Base-by-base conservation (phyloP, 2,329 filamentous ascomycete species). In the Endothia cerciana region DNA sequence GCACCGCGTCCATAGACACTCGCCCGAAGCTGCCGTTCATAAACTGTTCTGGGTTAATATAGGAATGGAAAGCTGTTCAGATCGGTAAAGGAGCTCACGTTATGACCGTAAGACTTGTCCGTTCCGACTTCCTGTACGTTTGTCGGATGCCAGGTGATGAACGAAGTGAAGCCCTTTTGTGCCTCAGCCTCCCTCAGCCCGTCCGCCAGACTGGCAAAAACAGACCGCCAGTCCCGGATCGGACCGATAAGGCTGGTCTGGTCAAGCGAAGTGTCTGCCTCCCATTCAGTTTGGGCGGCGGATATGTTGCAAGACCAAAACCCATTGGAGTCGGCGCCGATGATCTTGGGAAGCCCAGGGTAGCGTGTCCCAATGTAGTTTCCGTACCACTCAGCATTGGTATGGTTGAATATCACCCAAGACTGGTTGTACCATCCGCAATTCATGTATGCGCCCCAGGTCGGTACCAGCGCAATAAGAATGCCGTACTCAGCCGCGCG, bases 401-500 rank as follows among this genome's bases (percentile, higher is more conserved):
- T 60, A 28, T 60, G 13, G 58, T 60, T 60, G 58, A 60, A 60
- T 15, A 60, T 60, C 1, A 49, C 3, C 22, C 25, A 60, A 8
- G 58, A 60, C 28, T 19, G 15, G 30, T n/a, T 28, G 13, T 60
- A n/a, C 58, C 58, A 60, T 30, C 58, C 58, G 13, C 58, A 60
- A 28, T 60, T 60, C 25, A 60, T n/a, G 33, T 61, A 61, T 15
- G 59, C 43, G 17, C 59, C 59, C 59, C 59, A 61, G 2, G 59
- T 51, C 30, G 59, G 59, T 30, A 61, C 59, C 11, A 61, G 30
- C 8, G 43, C 43, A 51, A 61, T 10, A 17, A 49, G 59, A 15
- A 61, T 61, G 10, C 59, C 59, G 25, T 61, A 61, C n/a, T 49
- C 45, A 6, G 43, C 43, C 2, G 59, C 43, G 33, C 43, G 43